Percentiles rank a stretch among this genome's conserved stretches.
Evolutionary conservation across 164 flowering plant species (phyloP).

Genomic region (Stephania yunnanensis): DNA sequence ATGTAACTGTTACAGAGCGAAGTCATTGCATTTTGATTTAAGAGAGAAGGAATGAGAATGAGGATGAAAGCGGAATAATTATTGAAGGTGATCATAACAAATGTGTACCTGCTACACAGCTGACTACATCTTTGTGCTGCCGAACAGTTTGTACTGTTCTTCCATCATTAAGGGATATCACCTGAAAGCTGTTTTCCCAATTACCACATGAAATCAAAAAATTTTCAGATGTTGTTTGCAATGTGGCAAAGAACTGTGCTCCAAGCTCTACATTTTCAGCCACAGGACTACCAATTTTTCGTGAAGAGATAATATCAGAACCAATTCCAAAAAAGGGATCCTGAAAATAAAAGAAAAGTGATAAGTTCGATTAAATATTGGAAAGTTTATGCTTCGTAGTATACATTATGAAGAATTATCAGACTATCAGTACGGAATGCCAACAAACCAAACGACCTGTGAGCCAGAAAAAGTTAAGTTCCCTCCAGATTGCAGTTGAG

Average conservation of each 20-base stretch:
- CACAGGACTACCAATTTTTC: constrained; percentile 79
- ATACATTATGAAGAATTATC: background rate
- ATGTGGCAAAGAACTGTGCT: constrained; percentile 70
- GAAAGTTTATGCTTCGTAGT: background rate
- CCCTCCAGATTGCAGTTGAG: constrained; percentile 92
- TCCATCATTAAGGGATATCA: constrained; percentile 81
- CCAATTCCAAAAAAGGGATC: constrained; percentile 96
- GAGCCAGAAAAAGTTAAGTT: constrained; percentile 89
- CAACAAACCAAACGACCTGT: constrained; percentile 44
- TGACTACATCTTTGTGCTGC: constrained; percentile 93
- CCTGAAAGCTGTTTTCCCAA: constrained; percentile 97
- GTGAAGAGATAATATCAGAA: constrained; percentile 76
- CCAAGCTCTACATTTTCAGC: constrained; percentile 84
- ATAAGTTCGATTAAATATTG: background rate
- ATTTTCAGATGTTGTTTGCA: constrained; percentile 72
- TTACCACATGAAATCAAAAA: constrained; percentile 86
- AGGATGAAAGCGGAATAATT: background rate
- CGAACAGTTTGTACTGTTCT: constrained; percentile 84
- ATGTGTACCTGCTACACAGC: constrained; percentile 83
- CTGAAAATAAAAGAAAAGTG: constrained; percentile 32
- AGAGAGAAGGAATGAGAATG: background rate
- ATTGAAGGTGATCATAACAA: background rate
- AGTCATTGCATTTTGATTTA: background rate
- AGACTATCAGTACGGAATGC: background rate
- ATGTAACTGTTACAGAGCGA: too few relatives aligned